A percentile compares a stretch with the other conserved stretches of the same genome.
Evolutionary conservation across 2,329 filamentous ascomycete species (phyloP).

Genomic region (Curvularia sp.): DNA sequence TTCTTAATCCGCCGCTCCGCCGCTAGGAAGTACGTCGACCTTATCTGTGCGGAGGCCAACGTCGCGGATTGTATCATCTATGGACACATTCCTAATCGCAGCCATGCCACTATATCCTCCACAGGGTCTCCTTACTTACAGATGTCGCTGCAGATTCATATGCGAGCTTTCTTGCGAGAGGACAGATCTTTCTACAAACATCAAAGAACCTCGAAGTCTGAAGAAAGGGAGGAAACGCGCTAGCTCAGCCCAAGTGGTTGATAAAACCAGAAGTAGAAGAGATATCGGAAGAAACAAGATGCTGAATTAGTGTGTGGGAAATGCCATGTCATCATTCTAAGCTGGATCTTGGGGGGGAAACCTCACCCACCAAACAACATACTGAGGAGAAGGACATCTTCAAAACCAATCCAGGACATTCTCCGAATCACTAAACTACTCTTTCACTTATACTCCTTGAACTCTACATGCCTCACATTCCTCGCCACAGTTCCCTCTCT

Average conservation of each 20-base stretch:
- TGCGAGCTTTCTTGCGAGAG: background rate
- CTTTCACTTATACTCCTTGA: conserved; percentile 19
- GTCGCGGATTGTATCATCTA: background rate
- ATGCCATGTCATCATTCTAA: background rate
- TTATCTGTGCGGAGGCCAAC: background rate
- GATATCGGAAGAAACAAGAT: background rate
- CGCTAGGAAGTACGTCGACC: background rate
- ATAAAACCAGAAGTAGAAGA: background rate
- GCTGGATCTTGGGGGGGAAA: background rate
- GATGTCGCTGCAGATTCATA: background rate
- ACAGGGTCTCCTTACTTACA: background rate
- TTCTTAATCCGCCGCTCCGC: background rate
- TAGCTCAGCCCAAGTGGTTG: background rate
- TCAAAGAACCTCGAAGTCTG: background rate
- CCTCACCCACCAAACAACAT: background rate
- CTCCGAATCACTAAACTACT: background rate
- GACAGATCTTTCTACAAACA: background rate
- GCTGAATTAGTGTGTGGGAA: background rate
- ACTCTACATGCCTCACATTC: conserved; percentile 50
- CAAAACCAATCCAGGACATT: background rate
- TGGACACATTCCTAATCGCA: background rate
- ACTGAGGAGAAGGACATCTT: background rate
- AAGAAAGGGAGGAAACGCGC: background rate
- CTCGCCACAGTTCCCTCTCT: conserved; percentile 52
- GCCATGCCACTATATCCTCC: background rate